phyloP scores from a whole-genome alignment of 2,329 filamentous ascomycete species.

The Fonsecaea pedrosoi region DNA sequence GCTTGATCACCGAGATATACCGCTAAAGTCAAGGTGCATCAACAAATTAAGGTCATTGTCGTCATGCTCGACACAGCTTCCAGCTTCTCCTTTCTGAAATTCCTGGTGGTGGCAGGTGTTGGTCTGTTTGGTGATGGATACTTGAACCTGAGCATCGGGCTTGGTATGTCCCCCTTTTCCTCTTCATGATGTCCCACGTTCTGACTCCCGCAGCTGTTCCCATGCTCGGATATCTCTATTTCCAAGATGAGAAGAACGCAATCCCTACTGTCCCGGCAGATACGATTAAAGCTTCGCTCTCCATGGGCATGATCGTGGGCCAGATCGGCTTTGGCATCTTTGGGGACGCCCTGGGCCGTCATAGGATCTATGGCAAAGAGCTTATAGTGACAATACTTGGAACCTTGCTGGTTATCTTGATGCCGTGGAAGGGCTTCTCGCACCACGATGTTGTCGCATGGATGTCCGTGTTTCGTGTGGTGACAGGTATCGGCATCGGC shows the following conservation, averaged over 20 bases:
- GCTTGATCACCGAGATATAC: not conserved
- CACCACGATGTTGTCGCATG: constrained; percentile 33
- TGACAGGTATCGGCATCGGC: constrained; percentile 41
- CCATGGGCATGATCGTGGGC: constrained; percentile 42
- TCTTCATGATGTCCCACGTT: not conserved
- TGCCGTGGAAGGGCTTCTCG: constrained; percentile 38
- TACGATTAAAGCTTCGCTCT: constrained; percentile 40
- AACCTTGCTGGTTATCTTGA: constrained; percentile 39
- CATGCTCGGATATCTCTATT: constrained; percentile 42
- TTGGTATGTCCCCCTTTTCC: constrained; percentile 32
- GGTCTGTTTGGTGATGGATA: constrained; percentile 43
- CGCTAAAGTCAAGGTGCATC: not conserved
- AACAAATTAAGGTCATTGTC: not conserved
- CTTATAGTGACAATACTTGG: constrained; percentile 41
- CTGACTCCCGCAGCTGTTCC: constrained; percentile 37
- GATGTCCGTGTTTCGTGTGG: constrained; percentile 39
- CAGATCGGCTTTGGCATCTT: constrained; percentile 42
- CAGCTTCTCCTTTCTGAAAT: constrained; percentile 37
- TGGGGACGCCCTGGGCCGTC: constrained; percentile 42
- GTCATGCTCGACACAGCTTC: constrained; percentile 19
- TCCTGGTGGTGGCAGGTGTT: constrained; percentile 40
- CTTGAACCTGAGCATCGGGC: constrained; percentile 42
- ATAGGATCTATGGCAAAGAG: constrained; percentile 42
- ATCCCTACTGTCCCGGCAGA: constrained; percentile 31
- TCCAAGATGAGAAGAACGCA: constrained; percentile 37